phyloP scores from a whole-genome alignment of 2,329 filamentous ascomycete genomes.

The Calonectria leucothoes region DNA sequence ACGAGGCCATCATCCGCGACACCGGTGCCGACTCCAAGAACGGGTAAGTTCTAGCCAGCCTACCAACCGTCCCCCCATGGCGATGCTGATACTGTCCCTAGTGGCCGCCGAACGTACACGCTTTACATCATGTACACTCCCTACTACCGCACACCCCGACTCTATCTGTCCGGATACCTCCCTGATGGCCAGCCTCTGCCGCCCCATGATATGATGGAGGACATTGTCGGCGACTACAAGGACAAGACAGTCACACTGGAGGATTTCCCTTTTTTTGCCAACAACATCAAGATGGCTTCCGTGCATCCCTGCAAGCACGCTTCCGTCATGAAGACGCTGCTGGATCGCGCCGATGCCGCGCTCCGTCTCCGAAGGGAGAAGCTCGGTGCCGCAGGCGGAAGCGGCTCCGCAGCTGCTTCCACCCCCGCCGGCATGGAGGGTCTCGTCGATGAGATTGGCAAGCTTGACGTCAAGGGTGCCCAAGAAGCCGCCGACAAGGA shows the following conservation, averaged over 20 bases:
- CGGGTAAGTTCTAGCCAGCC: conserved; percentile 50
- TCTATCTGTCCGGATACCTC: conserved; percentile 93
- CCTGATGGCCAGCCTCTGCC: conserved; percentile 83
- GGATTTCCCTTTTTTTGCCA: conserved; percentile 94
- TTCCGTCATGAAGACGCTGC: conserved; percentile 95
- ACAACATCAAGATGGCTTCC: conserved; percentile 93
- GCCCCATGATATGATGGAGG: conserved; percentile 92
- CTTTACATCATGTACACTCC: conserved; percentile 98
- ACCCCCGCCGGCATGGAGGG: conserved; percentile 76
- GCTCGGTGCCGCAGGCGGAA: conserved; percentile 68
- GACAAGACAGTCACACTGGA: conserved; percentile 99
- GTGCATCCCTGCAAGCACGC: conserved; percentile 98
- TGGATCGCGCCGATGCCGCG: conserved; percentile 94
- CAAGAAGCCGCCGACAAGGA: conserved; percentile 65
- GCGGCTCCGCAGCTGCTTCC: conserved; percentile 48
- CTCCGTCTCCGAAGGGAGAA: conserved; percentile 90
- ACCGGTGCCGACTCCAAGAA: conserved; percentile 61
- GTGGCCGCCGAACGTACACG: conserved; percentile 90
- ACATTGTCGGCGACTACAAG: conserved; percentile 96
- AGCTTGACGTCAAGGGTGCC: conserved; percentile 67
- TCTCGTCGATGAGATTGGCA: conserved; percentile 83
- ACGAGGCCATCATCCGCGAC: conserved; percentile 95
- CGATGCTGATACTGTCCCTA: conserved; percentile 49
- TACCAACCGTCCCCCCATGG: not conserved
- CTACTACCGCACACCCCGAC: conserved; percentile 94